phyloP scores from a whole-genome alignment of 371 early-diverging fungal species.

The Chytridiales sp. region DNA sequence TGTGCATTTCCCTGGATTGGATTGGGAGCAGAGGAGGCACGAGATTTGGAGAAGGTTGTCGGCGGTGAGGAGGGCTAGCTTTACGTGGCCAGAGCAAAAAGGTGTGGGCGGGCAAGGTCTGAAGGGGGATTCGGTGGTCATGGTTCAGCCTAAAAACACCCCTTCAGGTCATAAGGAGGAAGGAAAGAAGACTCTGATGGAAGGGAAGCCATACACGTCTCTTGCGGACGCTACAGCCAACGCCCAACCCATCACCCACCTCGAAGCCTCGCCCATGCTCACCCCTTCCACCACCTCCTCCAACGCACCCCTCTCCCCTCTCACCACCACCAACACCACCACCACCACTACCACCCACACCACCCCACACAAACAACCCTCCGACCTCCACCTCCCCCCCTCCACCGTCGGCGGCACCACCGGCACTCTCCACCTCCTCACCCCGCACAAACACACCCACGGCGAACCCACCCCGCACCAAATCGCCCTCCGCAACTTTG shows the following conservation, averaged over 20 bases:
- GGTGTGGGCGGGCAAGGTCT: too few relatives aligned
- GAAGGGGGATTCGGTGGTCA: too few relatives aligned
- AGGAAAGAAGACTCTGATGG: too few relatives aligned
- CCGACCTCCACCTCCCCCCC: neutral
- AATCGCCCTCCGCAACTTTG: conserved; percentile 27
- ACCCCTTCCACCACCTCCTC: neutral
- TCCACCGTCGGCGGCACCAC: neutral
- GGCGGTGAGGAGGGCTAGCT: conserved; percentile 26
- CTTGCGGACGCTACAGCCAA: neutral
- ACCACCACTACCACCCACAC: conserved; percentile 2
- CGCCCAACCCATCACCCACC: conserved; percentile 9
- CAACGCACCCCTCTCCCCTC: conserved; percentile 2
- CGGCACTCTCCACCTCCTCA: conserved; percentile 1
- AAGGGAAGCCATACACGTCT: neutral
- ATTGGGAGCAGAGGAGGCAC: conserved; percentile 32
- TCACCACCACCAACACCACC: conserved; percentile 5
- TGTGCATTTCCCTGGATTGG: conserved; percentile 16
- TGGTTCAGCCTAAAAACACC: too few relatives aligned
- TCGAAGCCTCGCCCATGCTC: neutral
- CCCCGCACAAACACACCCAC: neutral
- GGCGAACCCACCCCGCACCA: conserved; percentile 5
- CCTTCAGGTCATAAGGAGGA: too few relatives aligned
- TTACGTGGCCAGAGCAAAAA: conserved; percentile 30
- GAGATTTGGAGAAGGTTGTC: conserved; percentile 29
- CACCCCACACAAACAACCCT: too few relatives aligned